Conservation (phyloP, 164 flowering plant species). For the Umbellularia californica region DNA sequence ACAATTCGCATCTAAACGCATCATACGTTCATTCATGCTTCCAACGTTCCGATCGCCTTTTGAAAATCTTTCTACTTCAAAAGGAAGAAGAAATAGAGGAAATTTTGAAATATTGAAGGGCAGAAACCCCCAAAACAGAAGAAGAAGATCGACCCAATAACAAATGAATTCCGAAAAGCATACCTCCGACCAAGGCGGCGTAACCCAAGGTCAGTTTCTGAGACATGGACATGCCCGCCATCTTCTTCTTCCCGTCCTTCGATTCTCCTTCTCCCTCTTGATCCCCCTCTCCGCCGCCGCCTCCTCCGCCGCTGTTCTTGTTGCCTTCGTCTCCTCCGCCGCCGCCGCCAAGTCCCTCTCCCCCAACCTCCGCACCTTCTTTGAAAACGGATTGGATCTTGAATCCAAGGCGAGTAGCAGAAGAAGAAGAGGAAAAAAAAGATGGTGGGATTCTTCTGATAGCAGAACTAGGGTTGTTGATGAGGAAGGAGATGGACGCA, state of each 20-base stretch:
- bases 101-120: too few species aligned
- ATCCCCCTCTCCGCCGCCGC: constrained; percentile 24
- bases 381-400: neutral
- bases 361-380: neutral
- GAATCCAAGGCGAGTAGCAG: neutral
- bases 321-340: constrained; percentile 34
- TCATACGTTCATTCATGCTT: too few species aligned
- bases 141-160: neutral
- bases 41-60: too few species aligned
- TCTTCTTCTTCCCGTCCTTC: constrained; percentile 26
- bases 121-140: neutral
- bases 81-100: too few species aligned
- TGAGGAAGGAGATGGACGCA: neutral
- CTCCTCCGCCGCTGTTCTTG: constrained; percentile 27
- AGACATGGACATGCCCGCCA: constrained; percentile 60
- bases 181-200: constrained; percentile 86
- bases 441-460: neutral
- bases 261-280: constrained; percentile 21
- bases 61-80: too few species aligned
- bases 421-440: neutral
- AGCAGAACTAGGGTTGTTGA: neutral
- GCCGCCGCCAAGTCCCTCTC: constrained; percentile 17
- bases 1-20: too few species aligned
- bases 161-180: neutral
- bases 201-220: constrained; percentile 86